Base-by-base conservation (phyloP, 208 protist species). In the Naegleria lovaniensis region DNA sequence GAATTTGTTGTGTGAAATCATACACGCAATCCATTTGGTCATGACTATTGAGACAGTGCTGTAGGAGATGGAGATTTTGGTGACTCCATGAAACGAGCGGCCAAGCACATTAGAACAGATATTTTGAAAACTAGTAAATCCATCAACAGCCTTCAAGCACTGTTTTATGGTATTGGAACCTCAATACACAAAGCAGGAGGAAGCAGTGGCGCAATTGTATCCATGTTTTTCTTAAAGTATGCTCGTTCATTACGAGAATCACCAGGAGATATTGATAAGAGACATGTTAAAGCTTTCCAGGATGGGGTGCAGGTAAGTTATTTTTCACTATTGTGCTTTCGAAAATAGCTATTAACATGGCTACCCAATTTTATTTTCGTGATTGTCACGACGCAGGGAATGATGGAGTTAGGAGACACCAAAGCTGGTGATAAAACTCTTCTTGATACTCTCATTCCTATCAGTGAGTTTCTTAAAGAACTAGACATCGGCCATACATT, bases 401-500 rank as follows among this genome's bases (percentile, higher is more conserved):
- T 91, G 16, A 39, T 25, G 13, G n/a, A 91, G 15, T 11, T 90
- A 0, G 51, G 51, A 9, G 89, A 51, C 15, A 5, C 91, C 0
- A 67, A 84, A 33, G 33, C 16, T 0, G 91, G 91, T 52, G 85
- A 83, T 29, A 83, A 55, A 39, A 92, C 91, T n/a, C 89, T 92
- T 90, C 13, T 89, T 5, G 91, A 92, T 38, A 38, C 89, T 41
- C 22, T 92, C 11, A 76, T 91, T 88, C 91, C 91, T 33, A 89
- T 48, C 13, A 19, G 13, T 0, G 36, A 91, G 22, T 41, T 13
- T 41, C 22, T 91, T 0, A 2, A 43, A 5, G 5, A n/a, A 25
- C 0, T 58, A 22, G 16, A 25, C 15, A 0, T 16, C n/a, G n/a
- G n/a, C n/a, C n/a, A n/a, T n/a, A n/a, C n/a, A n/a, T 25, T 85